Evolutionary conservation across 169 alveolate genomes (phyloP).

Genomic region (Plasmodium falciparum): DNA sequence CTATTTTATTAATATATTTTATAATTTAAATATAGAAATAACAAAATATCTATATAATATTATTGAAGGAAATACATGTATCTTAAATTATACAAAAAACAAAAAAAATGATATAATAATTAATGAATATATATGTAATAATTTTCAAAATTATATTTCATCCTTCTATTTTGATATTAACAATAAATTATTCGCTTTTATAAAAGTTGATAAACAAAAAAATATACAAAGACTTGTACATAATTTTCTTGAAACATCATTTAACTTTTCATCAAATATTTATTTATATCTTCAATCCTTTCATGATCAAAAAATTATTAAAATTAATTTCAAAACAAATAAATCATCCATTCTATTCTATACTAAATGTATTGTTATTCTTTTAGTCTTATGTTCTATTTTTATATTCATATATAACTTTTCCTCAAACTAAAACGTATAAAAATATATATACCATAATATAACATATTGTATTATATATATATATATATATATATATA

Average conservation of each 20-base stretch:
- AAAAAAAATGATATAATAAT: too few relatives aligned
- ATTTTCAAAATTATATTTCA: conserved; percentile 5
- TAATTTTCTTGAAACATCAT: neutral
- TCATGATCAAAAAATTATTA: conserved; percentile 15
- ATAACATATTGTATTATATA: neutral
- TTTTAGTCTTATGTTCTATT: conserved; percentile 1
- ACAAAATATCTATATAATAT: conserved; percentile 40
- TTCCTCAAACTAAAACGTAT: neutral
- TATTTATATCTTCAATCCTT: conserved; percentile 38
- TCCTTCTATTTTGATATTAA: conserved; percentile 26
- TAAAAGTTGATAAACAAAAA: conserved; percentile 23
- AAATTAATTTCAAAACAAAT: conserved; percentile 28
- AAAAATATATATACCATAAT: neutral
- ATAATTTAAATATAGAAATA: conserved; percentile 12
- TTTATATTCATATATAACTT: conserved; percentile 3
- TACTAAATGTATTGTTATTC: neutral
- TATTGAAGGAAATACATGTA: conserved; percentile 27
- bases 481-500: neutral
- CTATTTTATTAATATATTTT: conserved; percentile 34
- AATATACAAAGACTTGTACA: conserved; percentile 21
- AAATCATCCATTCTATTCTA: conserved; percentile 9
- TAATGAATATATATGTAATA: conserved; percentile 23
- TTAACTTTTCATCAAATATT: conserved; percentile 23
- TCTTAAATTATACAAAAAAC: conserved; percentile 9
- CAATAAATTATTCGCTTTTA: conserved; percentile 39